These are phyloP conservation scores for Pleoardoris graminearum DNA, from an alignment of 2,329 filamentous ascomycete genomes.

Conservation along the genomic window DNA sequence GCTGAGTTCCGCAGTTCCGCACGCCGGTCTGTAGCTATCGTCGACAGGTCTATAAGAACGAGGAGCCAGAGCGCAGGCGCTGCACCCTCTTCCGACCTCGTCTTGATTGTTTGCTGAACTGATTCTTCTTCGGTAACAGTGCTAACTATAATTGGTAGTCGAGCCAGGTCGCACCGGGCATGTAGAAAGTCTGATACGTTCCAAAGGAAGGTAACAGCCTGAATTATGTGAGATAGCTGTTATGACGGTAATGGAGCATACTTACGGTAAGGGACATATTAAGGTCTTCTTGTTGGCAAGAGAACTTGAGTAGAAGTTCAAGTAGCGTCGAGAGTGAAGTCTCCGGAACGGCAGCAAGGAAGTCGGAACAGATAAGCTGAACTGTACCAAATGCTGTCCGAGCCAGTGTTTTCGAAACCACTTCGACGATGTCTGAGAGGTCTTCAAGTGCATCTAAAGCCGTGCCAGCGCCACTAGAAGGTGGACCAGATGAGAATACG, in stretches of 20 bases:
- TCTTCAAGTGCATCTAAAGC: background rate
- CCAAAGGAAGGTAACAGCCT: conserved; percentile 95
- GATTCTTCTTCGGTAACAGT: conserved; percentile 50
- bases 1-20: conserved; percentile 82
- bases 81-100: conserved; percentile 63
- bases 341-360: conserved; percentile 72
- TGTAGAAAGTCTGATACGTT: conserved; percentile 86
- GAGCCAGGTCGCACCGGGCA: conserved; percentile 49
- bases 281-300: conserved; percentile 84
- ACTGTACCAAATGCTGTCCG: conserved; percentile 85
- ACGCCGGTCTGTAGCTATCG: conserved; percentile 70
- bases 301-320: conserved; percentile 86
- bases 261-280: conserved; percentile 90
- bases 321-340: conserved; percentile 76
- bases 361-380: conserved; percentile 93
- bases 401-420: conserved; percentile 72
- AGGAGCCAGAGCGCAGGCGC: conserved; percentile 78
- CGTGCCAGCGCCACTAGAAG: background rate
- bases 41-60: conserved; percentile 70
- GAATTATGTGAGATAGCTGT: conserved; percentile 11
- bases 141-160: conserved; percentile 32
- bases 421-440: conserved; percentile 18
- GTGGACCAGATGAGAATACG: conserved; percentile 61
- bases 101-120: conserved; percentile 61
- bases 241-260: conserved; percentile 4